Evolutionary conservation across 1,284 basidiomycete species (phyloP).

Genomic region (Boletus semigastroideus): DNA sequence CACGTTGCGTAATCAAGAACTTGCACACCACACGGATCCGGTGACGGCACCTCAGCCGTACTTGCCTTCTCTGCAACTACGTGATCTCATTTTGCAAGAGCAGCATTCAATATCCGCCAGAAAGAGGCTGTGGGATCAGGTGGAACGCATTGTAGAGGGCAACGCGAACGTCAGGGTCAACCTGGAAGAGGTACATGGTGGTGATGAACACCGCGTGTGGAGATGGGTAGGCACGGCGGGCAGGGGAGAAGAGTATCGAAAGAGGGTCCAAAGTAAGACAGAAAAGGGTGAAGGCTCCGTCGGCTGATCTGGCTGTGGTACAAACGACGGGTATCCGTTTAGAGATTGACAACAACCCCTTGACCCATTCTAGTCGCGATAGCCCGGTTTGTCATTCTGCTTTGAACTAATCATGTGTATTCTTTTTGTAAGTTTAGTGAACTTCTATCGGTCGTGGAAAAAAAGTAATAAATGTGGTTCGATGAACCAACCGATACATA

Average conservation of each 20-base stretch:
- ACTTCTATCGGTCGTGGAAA: conserved; percentile 25
- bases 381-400: conserved; percentile 13
- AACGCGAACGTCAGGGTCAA: conserved; percentile 94
- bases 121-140: conserved; percentile 80
- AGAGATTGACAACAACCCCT: conserved; percentile 25
- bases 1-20: conserved; percentile 83
- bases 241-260: conserved; percentile 34
- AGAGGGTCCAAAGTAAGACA: conserved; percentile 31
- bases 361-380: conserved; percentile 22
- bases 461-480: conserved; percentile 24
- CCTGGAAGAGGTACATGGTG: conserved; percentile 85
- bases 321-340: conserved; percentile 13
- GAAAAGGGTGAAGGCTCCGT: conserved; percentile 31
- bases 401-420: conserved; percentile 21
- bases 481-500: conserved; percentile 19
- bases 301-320: conserved; percentile 23
- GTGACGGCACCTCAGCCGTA: conserved; percentile 76
- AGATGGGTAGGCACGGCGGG: conserved; percentile 70
- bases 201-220: conserved; percentile 86
- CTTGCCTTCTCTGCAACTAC: conserved; percentile 86
- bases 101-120: conserved; percentile 73
- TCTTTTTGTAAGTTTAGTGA: conserved; percentile 21
- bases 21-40: conserved; percentile 84
- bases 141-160: conserved; percentile 86
- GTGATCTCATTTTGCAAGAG: conserved; percentile 85